Percentiles rank a stretch among this genome's conserved stretches.
phyloP scores from a whole-genome alignment of 768 basidiomycete genomes.

The Boletus tomentosulus region DNA sequence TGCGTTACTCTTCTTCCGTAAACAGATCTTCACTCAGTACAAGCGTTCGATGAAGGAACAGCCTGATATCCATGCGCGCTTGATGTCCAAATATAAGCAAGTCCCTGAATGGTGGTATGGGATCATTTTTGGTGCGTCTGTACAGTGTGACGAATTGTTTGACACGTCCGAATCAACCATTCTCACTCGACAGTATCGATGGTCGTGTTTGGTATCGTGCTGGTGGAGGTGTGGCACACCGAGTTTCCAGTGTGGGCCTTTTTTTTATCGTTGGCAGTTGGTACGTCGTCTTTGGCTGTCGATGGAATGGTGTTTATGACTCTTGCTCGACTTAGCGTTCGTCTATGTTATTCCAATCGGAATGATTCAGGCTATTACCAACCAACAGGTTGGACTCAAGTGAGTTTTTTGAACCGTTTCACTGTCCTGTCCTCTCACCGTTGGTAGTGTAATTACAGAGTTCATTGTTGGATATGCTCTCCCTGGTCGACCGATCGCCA shows the following conservation, averaged over 20 bases:
- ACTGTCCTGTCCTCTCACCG: neutral
- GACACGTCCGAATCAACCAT: neutral
- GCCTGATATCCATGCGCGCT: slow-evolving; percentile 64
- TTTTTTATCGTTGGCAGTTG: slow-evolving; percentile 29
- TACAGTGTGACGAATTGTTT: neutral
- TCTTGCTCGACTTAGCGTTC: slow-evolving; percentile 27
- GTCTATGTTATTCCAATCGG: slow-evolving; percentile 76
- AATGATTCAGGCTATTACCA: slow-evolving; percentile 76
- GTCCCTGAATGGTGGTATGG: slow-evolving; percentile 63
- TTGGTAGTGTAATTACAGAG: slow-evolving; percentile 48
- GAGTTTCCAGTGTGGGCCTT: slow-evolving; percentile 42
- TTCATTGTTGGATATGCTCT: slow-evolving; percentile 55
- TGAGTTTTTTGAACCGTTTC: neutral
- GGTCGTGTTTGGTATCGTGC: slow-evolving; percentile 54
- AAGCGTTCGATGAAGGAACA: slow-evolving; percentile 72
- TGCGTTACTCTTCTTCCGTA: neutral
- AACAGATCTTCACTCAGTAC: slow-evolving; percentile 67
- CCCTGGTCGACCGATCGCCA: slow-evolving; percentile 65
- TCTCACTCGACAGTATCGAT: slow-evolving; percentile 35
- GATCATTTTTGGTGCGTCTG: slow-evolving; percentile 22
- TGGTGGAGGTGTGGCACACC: slow-evolving; percentile 60
- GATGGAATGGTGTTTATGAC: neutral
- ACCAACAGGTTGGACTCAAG: slow-evolving; percentile 57
- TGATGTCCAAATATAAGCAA: slow-evolving; percentile 53
- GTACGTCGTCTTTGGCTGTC: slow-evolving; percentile 17